Evolutionary conservation across 257 asterid genomes (phyloP).

Genomic region (Solanum tacnaense): DNA sequence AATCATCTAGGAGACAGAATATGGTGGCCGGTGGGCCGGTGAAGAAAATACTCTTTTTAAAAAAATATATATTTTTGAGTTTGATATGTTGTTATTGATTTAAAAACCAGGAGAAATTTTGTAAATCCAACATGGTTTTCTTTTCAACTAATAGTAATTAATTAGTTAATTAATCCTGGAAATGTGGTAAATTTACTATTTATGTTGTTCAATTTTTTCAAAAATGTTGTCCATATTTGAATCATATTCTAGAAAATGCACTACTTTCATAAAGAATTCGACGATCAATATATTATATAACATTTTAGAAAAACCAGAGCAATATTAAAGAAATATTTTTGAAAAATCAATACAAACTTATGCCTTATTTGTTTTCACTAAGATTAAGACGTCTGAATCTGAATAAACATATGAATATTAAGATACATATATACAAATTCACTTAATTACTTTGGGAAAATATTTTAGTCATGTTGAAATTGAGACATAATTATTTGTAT

Average conservation of each 20-base stretch:
- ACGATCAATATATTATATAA: too few species aligned
- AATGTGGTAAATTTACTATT: background rate
- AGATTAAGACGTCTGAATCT: too few species aligned
- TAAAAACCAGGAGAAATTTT: background rate
- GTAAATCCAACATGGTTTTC: background rate
- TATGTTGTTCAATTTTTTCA: background rate
- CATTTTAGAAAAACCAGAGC: background rate
- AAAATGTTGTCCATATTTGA: background rate
- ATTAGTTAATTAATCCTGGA: background rate
- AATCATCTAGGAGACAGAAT: background rate
- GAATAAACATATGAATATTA: too few species aligned
- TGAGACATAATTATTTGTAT: background rate
- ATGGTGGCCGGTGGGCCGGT: slow-evolving; percentile 16
- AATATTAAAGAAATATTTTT: background rate
- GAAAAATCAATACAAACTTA: background rate
- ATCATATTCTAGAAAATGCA: background rate
- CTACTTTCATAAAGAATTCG: background rate
- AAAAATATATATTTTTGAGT: background rate
- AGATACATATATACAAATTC: background rate
- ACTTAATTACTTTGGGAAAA: background rate
- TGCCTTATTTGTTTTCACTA: too few species aligned
- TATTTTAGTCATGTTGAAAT: background rate
- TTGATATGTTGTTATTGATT: background rate
- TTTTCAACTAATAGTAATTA: background rate
- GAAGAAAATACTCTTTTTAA: background rate